Percentiles rank a stretch among this genome's conserved stretches.
Evolutionary conservation across 2,329 filamentous ascomycete genomes (phyloP).

Genomic region (Trichoderma lentiforme): DNA sequence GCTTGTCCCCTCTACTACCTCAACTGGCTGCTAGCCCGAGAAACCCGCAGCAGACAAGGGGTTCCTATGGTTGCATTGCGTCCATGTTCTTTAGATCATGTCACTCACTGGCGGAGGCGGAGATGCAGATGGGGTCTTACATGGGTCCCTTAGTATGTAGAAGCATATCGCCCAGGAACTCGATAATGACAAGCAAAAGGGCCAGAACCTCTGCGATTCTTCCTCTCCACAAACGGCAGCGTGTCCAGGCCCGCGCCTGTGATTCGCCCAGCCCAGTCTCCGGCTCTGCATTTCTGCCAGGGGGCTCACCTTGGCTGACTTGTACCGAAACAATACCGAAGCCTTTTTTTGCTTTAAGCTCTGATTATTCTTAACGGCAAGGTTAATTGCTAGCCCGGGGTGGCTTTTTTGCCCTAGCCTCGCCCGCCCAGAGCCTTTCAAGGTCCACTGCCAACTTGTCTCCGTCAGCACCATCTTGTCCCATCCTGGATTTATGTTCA

Average conservation of each 20-base stretch:
- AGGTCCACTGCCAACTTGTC: neutral
- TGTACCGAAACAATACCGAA: constrained; percentile 1
- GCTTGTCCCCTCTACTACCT: neutral
- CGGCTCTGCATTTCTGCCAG: neutral
- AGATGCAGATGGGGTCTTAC: neutral
- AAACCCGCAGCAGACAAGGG: neutral
- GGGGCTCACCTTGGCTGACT: neutral
- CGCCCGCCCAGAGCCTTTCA: neutral
- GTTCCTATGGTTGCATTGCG: neutral
- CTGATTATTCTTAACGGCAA: constrained; percentile 1
- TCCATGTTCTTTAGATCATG: neutral
- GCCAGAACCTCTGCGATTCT: neutral
- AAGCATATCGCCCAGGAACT: neutral
- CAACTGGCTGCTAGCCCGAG: neutral
- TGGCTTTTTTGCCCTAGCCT: neutral
- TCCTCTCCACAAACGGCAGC: neutral
- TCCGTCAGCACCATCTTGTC: neutral
- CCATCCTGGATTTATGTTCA: neutral
- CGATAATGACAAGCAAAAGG: neutral
- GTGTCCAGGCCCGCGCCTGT: constrained; percentile 1
- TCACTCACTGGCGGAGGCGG: neutral
- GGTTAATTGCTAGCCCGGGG: constrained; percentile 1
- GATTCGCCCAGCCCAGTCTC: constrained; percentile 19
- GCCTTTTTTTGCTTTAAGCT: neutral
- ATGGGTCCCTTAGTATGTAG: neutral